These are phyloP conservation scores for Nicotiana paniculata DNA, from an alignment of 257 asterid genomes.

Conservation along the genomic window DNA sequence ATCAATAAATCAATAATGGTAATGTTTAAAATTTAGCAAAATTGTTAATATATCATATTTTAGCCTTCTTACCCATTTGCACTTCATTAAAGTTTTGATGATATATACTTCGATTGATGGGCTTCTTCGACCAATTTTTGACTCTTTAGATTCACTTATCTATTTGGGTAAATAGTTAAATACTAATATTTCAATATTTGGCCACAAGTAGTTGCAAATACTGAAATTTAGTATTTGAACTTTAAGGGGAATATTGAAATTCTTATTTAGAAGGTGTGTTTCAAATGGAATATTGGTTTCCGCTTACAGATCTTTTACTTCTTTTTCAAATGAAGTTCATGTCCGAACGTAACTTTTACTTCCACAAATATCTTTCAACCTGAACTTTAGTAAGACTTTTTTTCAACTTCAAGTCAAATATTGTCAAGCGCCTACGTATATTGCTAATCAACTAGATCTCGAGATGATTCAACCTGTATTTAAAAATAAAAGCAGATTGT, in stretches of 20 bases:
- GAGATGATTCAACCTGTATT: background rate
- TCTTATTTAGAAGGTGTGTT: background rate
- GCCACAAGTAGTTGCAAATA: background rate
- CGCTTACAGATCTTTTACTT: background rate
- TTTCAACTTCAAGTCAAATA: background rate
- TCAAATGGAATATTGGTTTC: background rate
- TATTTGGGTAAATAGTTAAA: background rate
- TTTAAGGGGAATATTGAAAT: background rate
- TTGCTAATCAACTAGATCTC: background rate
- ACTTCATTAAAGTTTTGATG: background rate
- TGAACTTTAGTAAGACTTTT: background rate
- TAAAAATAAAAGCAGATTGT: background rate
- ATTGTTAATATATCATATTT: background rate
- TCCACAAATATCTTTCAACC: background rate
- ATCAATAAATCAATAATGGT: background rate
- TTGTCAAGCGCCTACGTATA: background rate
- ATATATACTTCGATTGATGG: background rate
- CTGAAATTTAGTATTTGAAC: background rate
- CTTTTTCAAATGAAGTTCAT: background rate
- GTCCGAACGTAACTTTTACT: background rate
- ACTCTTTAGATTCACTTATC: background rate
- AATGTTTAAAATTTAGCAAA: background rate
- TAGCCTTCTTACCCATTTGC: background rate
- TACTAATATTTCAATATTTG: background rate
- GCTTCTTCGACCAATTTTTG: background rate